Conservation (phyloP, 2,329 filamentous ascomycete genomes). For the Neonectria hederae region DNA sequence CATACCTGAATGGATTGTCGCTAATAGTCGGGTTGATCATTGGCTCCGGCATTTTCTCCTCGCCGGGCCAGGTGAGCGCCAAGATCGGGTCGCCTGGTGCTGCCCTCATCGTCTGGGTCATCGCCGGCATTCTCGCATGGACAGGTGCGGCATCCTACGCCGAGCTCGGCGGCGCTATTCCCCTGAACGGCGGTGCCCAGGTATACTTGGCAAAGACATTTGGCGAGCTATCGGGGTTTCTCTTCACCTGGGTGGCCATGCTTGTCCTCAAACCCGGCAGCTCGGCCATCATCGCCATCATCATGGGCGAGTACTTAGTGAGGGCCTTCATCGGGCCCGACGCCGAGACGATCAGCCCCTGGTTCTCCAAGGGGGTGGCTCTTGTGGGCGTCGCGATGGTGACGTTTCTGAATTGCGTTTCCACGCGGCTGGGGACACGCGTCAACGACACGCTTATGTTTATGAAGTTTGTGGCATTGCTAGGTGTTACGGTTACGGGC, state of each 20-base stretch:
- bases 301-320: conserved; percentile 98
- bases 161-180: conserved; percentile 94
- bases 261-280: conserved; percentile 93
- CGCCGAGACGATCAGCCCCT: conserved; percentile 79
- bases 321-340: conserved; percentile 88
- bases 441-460: conserved; percentile 96
- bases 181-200: conserved; percentile 92
- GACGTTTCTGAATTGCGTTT: conserved; percentile 88
- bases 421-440: conserved; percentile 85
- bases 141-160: conserved; percentile 95
- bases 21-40: conserved; percentile 94
- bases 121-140: conserved; percentile 94
- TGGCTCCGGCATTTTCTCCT: conserved; percentile 95
- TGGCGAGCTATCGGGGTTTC: conserved; percentile 89
- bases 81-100: conserved; percentile 93
- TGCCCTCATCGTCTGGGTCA: conserved; percentile 87
- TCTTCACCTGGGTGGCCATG: conserved; percentile 97
- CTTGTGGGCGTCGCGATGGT: conserved; percentile 78
- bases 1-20: conserved; percentile 91
- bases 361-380: conserved; percentile 91
- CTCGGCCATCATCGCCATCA: conserved; percentile 94
- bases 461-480: conserved; percentile 89
- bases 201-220: conserved; percentile 97
- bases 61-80: conserved; percentile 89
- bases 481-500: conserved; percentile 87